Base-by-base conservation (phyloP, 2,329 filamentous ascomycete genomes). In the Fonsecaea erecta region DNA sequence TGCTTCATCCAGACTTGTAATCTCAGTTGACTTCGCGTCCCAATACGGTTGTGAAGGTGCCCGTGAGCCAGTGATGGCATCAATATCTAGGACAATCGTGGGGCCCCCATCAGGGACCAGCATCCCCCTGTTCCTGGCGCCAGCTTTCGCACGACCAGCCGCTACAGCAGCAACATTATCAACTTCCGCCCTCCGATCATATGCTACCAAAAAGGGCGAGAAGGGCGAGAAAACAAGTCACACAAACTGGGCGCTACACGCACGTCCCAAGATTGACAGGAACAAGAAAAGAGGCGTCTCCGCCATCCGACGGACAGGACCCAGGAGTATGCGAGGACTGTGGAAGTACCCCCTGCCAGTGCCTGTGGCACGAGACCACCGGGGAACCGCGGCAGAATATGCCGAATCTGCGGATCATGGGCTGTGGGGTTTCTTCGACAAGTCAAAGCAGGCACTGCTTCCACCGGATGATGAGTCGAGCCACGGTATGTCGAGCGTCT, bases 351-450 rank as follows among this genome's bases (percentile, higher is more conserved):
- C 88, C 57, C 81, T 97, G 62, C 94, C 94, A 0, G 84, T 85
- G 74, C 93, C 95, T 6, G 86, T 87, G 6, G 61, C 64, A n/a
- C 43, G 67, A 46, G 59, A 63, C 16, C 77, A 81, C 24, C 83
- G 89, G 62, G 80, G 81, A 0, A 83, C 83, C 66, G 83, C 86
- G 3, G 69, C 78, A 21, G 73, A 77, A 63, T 76, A 82, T 53
- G 76, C 79, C 65, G 84, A 82, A 35, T 89, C 92, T 75, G 83
- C 87, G 30, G 80, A 93, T 70, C 95, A 99, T 78, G 94, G 93
- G 32, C 88, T 99, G 11, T 98, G 91, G 90, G 89, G 86, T 0
- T 99, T 99, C 80, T 98, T 99, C 79, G 87, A 89, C 73, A 83
- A 84, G 68, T 84, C 88, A 69, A 86, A 86, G 69, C 85, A 87